A percentile compares a stretch with the other conserved stretches of the same genome.
These are phyloP conservation scores for Dissophora globulifera DNA, from an alignment of 192 early-diverging fungal species.

Conservation along the genomic window DNA sequence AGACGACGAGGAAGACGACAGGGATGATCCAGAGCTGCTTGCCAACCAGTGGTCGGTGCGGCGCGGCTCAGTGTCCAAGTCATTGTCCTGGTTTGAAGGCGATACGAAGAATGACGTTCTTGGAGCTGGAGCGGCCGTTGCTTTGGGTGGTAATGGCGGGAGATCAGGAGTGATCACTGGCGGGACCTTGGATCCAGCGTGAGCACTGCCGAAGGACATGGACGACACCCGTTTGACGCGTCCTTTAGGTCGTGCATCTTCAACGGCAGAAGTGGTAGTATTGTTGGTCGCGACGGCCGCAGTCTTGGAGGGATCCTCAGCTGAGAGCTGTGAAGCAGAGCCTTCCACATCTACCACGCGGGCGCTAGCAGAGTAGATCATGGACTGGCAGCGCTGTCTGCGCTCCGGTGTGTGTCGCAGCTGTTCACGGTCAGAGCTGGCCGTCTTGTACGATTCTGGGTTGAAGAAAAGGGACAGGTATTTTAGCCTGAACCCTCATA, in stretches of 20 bases:
- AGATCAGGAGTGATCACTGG: neutral
- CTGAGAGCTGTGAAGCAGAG: neutral
- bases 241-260: neutral
- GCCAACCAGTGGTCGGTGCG: neutral
- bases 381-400: constrained; percentile 32
- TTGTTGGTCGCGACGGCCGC: neutral
- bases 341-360: constrained; percentile 8
- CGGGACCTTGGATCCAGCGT: neutral
- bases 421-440: neutral
- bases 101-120: constrained; percentile 23
- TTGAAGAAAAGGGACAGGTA: too few species aligned
- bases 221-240: constrained; percentile 26
- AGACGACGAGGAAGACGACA: constrained; percentile 12
- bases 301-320: neutral
- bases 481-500: too few species aligned
- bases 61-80: neutral
- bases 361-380: neutral
- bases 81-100: constrained; percentile 10
- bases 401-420: neutral
- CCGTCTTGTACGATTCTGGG: neutral
- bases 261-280: too few species aligned
- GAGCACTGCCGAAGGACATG: constrained; percentile 18
- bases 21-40: constrained; percentile 4
- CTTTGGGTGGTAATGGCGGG: constrained; percentile 13
- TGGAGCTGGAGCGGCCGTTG: neutral